A percentile compares a stretch with the other conserved stretches of the same genome.
Conservation (phyloP, 441 rosid species). For the Raphanus hybrid region DNA sequence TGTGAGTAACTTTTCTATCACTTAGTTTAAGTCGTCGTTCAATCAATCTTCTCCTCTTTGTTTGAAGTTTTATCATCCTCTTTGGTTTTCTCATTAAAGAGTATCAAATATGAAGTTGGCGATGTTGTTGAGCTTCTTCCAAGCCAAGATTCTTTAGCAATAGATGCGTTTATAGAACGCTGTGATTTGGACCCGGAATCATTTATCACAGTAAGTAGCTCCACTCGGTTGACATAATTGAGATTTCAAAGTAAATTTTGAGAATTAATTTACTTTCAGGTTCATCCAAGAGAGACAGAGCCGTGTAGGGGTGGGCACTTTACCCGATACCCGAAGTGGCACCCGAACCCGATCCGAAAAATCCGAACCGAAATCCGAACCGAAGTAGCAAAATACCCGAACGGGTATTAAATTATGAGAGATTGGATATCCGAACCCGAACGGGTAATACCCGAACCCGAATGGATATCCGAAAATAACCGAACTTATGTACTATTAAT, state of each 20-base stretch:
- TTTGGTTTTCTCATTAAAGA: constrained; percentile 45
- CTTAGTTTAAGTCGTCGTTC: constrained; percentile 13
- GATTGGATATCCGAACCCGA: too few species aligned
- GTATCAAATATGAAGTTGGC: constrained; percentile 70
- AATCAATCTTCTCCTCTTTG: neutral
- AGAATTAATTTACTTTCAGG: constrained; percentile 50
- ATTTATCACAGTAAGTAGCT: constrained; percentile 66
- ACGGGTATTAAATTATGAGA: too few species aligned
- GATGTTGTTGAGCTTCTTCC: constrained; percentile 94
- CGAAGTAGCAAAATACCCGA: too few species aligned
- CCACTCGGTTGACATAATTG: neutral
- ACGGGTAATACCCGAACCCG: too few species aligned
- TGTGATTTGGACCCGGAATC: constrained; percentile 87
- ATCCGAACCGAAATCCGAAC: too few species aligned
- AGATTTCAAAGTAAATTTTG: neutral
- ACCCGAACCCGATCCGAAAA: too few species aligned
- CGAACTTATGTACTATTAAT: too few species aligned
- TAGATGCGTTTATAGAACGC: constrained; percentile 72
- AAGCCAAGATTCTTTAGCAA: constrained; percentile 63
- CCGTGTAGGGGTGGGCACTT: too few species aligned
- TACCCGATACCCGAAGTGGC: too few species aligned
- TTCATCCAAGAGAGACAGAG: constrained; percentile 56
- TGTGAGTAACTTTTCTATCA: constrained; percentile 53
- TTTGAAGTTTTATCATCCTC: neutral
- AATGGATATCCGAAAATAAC: too few species aligned